Evolutionary conservation across 1,139 yeast genomes (phyloP).

Genomic region (Yarrowia galli): DNA sequence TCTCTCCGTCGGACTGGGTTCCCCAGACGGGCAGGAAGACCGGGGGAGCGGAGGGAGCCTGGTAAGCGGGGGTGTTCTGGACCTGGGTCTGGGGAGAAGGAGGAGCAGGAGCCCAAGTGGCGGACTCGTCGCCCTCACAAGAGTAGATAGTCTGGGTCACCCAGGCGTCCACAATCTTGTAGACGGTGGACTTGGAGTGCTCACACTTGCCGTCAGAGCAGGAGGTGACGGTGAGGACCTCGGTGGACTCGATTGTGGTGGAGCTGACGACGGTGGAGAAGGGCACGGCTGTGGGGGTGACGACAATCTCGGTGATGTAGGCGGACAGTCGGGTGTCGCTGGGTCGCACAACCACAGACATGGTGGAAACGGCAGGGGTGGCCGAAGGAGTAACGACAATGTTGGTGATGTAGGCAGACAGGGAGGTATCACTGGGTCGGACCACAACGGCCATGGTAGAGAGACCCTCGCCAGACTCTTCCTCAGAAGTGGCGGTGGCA

Average conservation of each 20-base stretch:
- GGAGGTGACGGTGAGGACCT: slow-evolving; percentile 18
- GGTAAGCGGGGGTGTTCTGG: slow-evolving; percentile 27
- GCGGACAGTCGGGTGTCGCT: slow-evolving; percentile 11
- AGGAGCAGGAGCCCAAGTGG: slow-evolving; percentile 20
- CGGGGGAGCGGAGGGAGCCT: slow-evolving; percentile 34
- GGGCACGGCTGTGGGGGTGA: slow-evolving; percentile 29
- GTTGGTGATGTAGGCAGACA: slow-evolving; percentile 37
- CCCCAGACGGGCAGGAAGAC: slow-evolving; percentile 36
- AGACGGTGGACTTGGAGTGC: slow-evolving; percentile 22
- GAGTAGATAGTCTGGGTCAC: slow-evolving; percentile 32
- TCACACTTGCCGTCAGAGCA: slow-evolving; percentile 28
- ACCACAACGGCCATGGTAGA: slow-evolving; percentile 32
- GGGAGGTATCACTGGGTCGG: slow-evolving; percentile 14
- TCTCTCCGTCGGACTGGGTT: slow-evolving; percentile 34
- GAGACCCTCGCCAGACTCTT: slow-evolving; percentile 9
- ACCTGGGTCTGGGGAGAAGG: slow-evolving; percentile 16
- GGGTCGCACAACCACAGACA: slow-evolving; percentile 25
- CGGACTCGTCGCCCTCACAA: slow-evolving; percentile 22
- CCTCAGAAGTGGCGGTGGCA: neutral
- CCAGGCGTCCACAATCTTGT: slow-evolving; percentile 27
- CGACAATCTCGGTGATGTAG: slow-evolving; percentile 24
- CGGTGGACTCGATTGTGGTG: slow-evolving; percentile 30
- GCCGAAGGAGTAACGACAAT: slow-evolving; percentile 27
- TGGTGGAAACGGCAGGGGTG: slow-evolving; percentile 10
- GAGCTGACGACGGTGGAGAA: slow-evolving; percentile 6